A percentile compares a stretch with the other conserved stretches of the same genome.
Evolutionary conservation across 176 grass and related monocot species (phyloP).

Genomic region (Coix lacrymajobi): DNA sequence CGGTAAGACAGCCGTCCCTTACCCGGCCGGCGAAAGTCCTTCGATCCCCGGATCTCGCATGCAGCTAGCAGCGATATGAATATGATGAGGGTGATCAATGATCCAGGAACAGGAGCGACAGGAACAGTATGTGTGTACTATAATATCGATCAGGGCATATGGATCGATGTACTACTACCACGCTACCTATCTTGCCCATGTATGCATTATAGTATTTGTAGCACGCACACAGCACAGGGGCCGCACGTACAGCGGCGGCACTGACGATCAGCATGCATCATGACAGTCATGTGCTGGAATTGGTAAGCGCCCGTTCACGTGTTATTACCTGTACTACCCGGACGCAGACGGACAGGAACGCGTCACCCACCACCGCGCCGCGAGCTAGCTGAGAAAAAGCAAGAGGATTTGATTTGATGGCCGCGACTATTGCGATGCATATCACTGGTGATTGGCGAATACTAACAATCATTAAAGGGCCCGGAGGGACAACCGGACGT

Average conservation of each 20-base stretch:
- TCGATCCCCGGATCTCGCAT: too few relatives aligned
- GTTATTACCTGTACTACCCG: not conserved
- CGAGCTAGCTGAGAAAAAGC: too few relatives aligned
- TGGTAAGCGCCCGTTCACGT: not conserved
- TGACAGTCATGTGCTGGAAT: not conserved
- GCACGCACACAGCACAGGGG: not conserved
- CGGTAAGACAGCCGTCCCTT: too few relatives aligned
- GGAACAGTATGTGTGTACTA: too few relatives aligned
- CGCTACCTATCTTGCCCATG: too few relatives aligned
- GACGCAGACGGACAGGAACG: conserved; percentile 4
- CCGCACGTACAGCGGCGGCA: not conserved
- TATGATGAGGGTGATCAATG: too few relatives aligned
- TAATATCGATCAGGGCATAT: too few relatives aligned
- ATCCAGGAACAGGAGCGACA: too few relatives aligned
- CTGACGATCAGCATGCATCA: not conserved
- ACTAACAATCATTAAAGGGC: not conserved
- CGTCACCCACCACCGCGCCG: not conserved
- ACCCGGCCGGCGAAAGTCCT: too few relatives aligned
- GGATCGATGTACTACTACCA: too few relatives aligned
- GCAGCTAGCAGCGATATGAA: too few relatives aligned
- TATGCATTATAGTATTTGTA: not conserved
- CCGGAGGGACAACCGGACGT: not conserved
- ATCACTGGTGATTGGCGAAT: not conserved
- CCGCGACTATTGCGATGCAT: not conserved
- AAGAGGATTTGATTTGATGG: conserved; percentile 15